Conservation (phyloP, 2,329 filamentous ascomycete species). For the Cordyceps pruinosa region DNA sequence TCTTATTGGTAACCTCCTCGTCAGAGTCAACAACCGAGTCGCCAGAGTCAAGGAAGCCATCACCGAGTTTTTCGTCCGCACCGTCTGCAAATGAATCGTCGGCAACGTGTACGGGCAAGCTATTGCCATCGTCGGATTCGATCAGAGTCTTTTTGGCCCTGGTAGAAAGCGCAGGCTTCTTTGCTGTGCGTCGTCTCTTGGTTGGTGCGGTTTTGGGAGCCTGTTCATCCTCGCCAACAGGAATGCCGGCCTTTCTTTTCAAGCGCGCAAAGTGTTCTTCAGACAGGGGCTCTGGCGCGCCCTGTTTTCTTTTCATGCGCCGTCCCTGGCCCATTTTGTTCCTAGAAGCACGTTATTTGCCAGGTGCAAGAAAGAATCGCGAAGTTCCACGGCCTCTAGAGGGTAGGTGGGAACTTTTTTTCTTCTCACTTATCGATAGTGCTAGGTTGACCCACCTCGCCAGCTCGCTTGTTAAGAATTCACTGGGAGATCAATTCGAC, state of each 20-base stretch:
- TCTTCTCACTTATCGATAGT: slow-evolving; percentile 7
- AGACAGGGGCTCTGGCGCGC: slow-evolving; percentile 72
- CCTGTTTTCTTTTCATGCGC: slow-evolving; percentile 95
- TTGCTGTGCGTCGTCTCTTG: slow-evolving; percentile 37
- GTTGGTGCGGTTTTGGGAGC: slow-evolving; percentile 57
- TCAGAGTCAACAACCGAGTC: slow-evolving; percentile 68
- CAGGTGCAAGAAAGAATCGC: not conserved
- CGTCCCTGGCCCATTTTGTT: slow-evolving; percentile 73
- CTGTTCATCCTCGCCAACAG: slow-evolving; percentile 42
- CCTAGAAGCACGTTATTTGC: not conserved
- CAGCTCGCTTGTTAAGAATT: too few species aligned
- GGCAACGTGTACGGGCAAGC: slow-evolving; percentile 25
- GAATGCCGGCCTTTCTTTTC: slow-evolving; percentile 77
- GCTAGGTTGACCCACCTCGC: not conserved
- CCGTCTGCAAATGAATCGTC: slow-evolving; percentile 37
- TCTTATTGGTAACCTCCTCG: slow-evolving; percentile 45
- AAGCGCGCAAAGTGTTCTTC: slow-evolving; percentile 69
- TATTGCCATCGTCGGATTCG: slow-evolving; percentile 15
- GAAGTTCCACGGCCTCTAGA: not conserved
- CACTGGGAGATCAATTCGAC: too few species aligned
- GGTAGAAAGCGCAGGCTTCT: slow-evolving; percentile 26
- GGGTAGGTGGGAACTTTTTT: slow-evolving; percentile 2
- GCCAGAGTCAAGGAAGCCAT: slow-evolving; percentile 53
- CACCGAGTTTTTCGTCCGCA: slow-evolving; percentile 39
- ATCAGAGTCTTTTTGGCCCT: slow-evolving; percentile 7